Evolutionary conservation across 1,284 basidiomycete genomes (phyloP), one percentile per base, ranked within the genome.

Genomic region (Kalmanozyma brasiliensis): DNA sequence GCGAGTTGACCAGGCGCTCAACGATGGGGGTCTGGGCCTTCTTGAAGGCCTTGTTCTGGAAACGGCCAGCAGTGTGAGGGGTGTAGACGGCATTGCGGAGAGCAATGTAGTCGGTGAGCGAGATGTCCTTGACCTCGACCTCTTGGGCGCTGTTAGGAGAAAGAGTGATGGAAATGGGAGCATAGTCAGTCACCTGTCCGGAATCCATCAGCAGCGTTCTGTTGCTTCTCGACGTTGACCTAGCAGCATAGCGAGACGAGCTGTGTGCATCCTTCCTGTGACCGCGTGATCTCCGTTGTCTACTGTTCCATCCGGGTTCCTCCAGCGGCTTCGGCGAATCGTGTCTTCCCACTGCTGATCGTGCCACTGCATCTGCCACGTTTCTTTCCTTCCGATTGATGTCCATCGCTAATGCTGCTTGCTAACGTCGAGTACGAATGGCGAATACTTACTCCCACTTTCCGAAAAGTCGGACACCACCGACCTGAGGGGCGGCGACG

Each of bases 11-110:
- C 79, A 98, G 88, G 83, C 95, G 93, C 87, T 98, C 95, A 80
- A 98, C 96, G 84, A 98, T 96, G 83, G 96, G 96, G 95, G 98
- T 98, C 85, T 96, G 93, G 19, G 94, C 94, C 90, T 99, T 99
- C 88, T 95, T 96, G 90, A 99, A 99, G 85, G 97, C 94, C 88
- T 98, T 98, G 88, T 94, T 94, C 83, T 94, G 93, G 85, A 98
- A 98, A 85, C 96, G 93, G 78, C 96, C 96, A 78, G 95, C 94
- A 69, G 96, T 98, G 89, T 98, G 95, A 67, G 95, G 82, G 64
- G 95, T 86, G 87, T 94, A 98, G 84, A 98, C 94, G 64, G 94
- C 91, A 85, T 98, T 94, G 84, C 93, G 94, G 85, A 96, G 91
- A 87, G 97, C 94, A 85, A 98, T 95, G 89, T 98, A 98, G 86